These are phyloP conservation scores for Suillus tomentosus DNA, from an alignment of 768 basidiomycete genomes.

Conservation along the genomic window DNA sequence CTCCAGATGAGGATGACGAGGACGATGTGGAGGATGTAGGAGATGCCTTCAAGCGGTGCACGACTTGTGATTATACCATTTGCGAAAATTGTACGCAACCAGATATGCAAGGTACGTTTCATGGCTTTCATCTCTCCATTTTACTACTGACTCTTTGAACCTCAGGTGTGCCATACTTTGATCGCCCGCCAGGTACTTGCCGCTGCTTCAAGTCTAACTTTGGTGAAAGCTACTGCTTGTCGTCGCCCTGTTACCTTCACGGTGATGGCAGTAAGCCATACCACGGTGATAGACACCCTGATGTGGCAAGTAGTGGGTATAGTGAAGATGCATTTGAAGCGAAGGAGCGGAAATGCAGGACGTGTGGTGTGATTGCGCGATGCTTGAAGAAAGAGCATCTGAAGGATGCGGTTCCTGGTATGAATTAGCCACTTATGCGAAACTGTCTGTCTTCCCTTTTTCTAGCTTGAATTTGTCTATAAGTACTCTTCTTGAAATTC, in stretches of 20 bases:
- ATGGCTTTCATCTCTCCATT: background rate
- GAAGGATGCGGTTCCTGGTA: constrained; percentile 23
- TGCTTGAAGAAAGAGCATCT: constrained; percentile 25
- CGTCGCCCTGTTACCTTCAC: background rate
- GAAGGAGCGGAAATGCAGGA: constrained; percentile 19
- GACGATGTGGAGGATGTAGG: constrained; percentile 1
- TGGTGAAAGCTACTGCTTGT: constrained; percentile 1
- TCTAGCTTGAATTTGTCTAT: too few species aligned
- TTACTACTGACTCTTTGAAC: background rate
- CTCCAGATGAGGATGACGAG: background rate
- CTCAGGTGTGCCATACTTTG: background rate
- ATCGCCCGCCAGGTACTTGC: constrained; percentile 2
- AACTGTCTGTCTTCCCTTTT: background rate
- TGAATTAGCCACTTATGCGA: background rate
- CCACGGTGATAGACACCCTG: background rate
- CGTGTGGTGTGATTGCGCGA: constrained; percentile 21
- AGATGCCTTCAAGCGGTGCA: background rate
- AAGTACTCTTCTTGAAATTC: too few species aligned
- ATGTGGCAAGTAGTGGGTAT: background rate
- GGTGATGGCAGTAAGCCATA: background rate
- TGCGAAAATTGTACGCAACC: background rate
- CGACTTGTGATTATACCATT: constrained; percentile 1
- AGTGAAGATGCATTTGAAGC: constrained; percentile 18
- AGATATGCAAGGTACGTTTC: background rate
- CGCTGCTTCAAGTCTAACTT: background rate